Evolutionary conservation across 129 eudicot genomes (phyloP).

Genomic region (Kitagawia praeruptora): DNA sequence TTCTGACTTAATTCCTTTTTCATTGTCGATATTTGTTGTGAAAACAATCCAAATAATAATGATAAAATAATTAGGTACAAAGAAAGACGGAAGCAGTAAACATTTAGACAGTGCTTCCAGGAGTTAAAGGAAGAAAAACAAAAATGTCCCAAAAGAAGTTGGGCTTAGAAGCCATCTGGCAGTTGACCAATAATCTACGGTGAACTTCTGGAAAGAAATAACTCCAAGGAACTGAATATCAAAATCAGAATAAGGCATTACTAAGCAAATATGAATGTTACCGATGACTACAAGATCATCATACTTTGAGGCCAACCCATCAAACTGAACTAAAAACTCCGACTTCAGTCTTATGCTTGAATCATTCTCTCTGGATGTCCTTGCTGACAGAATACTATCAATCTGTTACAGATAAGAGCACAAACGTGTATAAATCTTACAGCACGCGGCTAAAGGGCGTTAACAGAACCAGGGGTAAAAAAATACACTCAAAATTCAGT

Average conservation of each 20-base stretch:
- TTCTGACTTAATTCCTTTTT: no score
- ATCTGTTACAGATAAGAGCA: slow-evolving; percentile 36
- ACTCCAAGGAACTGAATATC: neutral
- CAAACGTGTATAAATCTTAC: neutral
- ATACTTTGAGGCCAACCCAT: slow-evolving; percentile 80
- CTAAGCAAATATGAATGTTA: slow-evolving; percentile 22
- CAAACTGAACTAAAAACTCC: slow-evolving; percentile 96
- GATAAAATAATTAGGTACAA: no score
- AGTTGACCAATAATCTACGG: no score
- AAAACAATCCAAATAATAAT: no score
- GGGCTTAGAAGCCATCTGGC: no score
- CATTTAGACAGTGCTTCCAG: no score
- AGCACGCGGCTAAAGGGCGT: neutral
- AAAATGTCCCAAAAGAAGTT: no score
- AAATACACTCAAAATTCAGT: neutral
- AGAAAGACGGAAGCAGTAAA: no score
- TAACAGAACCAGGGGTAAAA: neutral
- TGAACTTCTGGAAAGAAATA: neutral
- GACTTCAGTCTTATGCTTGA: slow-evolving; percentile 97
- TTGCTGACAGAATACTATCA: slow-evolving; percentile 94
- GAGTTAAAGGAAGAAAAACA: no score
- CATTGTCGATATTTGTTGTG: no score
- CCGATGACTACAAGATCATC: slow-evolving; percentile 87
- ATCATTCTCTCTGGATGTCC: slow-evolving; percentile 84
- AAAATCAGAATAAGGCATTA: neutral